These are phyloP conservation scores for Globisporangium parvum DNA, from an alignment of 352 stramenopile genomes.

Conservation along the genomic window DNA sequence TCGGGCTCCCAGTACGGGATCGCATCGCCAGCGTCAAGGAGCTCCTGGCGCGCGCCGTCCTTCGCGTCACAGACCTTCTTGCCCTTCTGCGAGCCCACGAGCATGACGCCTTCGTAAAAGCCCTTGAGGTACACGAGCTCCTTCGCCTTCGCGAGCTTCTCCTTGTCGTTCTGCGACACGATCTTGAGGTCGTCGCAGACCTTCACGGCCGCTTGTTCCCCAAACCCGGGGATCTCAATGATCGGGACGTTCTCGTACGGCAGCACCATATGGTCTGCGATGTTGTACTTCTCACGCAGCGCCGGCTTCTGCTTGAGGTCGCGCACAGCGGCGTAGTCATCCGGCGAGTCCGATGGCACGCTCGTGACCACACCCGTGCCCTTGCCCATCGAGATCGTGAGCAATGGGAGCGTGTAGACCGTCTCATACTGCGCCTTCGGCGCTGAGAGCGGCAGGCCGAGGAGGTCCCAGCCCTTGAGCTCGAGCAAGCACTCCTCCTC, in stretches of 20 bases:
- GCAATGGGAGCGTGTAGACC: slow-evolving; percentile 98
- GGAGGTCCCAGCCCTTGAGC: slow-evolving; percentile 95
- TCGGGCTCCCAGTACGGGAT: slow-evolving; percentile 99
- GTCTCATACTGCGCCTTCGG: slow-evolving; percentile 96
- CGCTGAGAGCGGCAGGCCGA: slow-evolving; percentile 94
- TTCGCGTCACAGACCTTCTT: slow-evolving; percentile 98
- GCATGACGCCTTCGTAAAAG: slow-evolving; percentile 99
- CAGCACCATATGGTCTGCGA: slow-evolving; percentile 97
- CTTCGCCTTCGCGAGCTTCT: slow-evolving; percentile 98
- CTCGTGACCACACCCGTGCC: slow-evolving; percentile 99
- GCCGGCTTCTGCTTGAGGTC: slow-evolving; percentile 98
- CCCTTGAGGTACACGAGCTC: slow-evolving; percentile 98
- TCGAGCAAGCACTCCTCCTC: slow-evolving; percentile 86
- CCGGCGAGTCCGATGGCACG: slow-evolving; percentile 97
- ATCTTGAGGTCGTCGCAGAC: slow-evolving; percentile 98
- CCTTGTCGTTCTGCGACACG: slow-evolving; percentile 98
- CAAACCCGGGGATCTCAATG: slow-evolving; percentile 99
- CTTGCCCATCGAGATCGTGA: slow-evolving; percentile 99
- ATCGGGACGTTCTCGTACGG: slow-evolving; percentile 99
- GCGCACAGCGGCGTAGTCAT: slow-evolving; percentile 98
- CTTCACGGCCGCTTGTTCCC: slow-evolving; percentile 93
- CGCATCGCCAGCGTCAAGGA: slow-evolving; percentile 91
- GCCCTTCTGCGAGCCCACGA: slow-evolving; percentile 95
- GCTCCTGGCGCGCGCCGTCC: slow-evolving; percentile 93
- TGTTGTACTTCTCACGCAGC: slow-evolving; percentile 97